Evolutionary conservation across 2,329 filamentous ascomycete genomes (phyloP), one percentile per base, ranked within the genome.

Genomic region (Macroventuria anomochaeta): DNA sequence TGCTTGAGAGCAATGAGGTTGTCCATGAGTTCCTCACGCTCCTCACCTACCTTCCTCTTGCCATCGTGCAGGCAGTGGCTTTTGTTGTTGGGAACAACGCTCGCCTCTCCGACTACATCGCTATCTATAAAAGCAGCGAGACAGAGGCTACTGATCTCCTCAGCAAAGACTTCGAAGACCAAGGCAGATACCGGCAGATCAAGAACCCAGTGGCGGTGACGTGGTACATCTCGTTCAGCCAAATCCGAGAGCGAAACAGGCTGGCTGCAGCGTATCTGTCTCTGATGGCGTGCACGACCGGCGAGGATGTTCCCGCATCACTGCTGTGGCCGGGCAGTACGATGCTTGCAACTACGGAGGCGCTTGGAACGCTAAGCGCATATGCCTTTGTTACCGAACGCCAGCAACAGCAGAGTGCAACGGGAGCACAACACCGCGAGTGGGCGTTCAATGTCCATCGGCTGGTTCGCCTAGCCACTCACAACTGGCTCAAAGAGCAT

Each of bases 141-240:
- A 13, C 18, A 3, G 23, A n/a, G 7, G 23, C 23, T 13, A 12
- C 12, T 18, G 21, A 23, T 8, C 40, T 43, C 20, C 40, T 43
- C 13, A 43, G 40, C 20, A 17, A 25, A 17, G 40, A 43, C 17
- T 75, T 75, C 40, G 56, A 65, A 23, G 73, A 76, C 54, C 17
- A 56, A n/a, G 53, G 57, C 13, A 63, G 71, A 33, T 71, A 75
- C 41, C 46, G 41, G 2, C 58, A 66, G 5, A 61, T 58, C 5
- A 54, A 67, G 41, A 76, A 73, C 42, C 55, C 73, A 7, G 61
- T 77, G 11, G 65, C 64, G 3, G 69, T 55, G 2, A 76, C 72
- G n/a, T 77, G 67, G 73, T 56, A 68, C 3, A 68, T 76, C 18
- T 75, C 71, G 7, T 76, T 77, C 42, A 48, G 70, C 3, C 62